Conservation (phyloP, 441 rosid species). For the Eruca vesicaria region DNA sequence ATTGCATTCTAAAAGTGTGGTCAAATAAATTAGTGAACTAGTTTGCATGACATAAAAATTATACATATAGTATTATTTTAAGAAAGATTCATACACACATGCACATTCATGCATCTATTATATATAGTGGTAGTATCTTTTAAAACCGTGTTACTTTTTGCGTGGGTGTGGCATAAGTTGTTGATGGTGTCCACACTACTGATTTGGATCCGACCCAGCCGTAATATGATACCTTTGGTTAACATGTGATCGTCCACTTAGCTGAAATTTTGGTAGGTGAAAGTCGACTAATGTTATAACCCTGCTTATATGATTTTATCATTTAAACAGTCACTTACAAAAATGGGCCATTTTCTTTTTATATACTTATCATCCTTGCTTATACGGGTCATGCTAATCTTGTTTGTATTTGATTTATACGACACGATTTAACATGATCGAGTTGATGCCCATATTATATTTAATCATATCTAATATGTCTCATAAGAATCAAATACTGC, state of each 20-base stretch:
- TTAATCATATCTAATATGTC: background rate
- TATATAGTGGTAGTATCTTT: background rate
- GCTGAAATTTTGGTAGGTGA: background rate
- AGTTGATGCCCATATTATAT: background rate
- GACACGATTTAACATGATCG: background rate
- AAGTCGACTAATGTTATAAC: background rate
- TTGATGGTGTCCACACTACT: slow-evolving; percentile 1
- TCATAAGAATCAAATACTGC: background rate
- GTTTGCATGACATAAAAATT: background rate
- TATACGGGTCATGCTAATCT: too few species aligned
- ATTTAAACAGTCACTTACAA: background rate
- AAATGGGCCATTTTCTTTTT: too few species aligned
- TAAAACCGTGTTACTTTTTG: slow-evolving; percentile 12
- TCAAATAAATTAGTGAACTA: slow-evolving; percentile 2
- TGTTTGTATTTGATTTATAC: background rate
- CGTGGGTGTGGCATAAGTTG: slow-evolving; percentile 1
- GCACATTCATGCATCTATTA: slow-evolving; percentile 3
- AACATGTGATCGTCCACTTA: background rate
- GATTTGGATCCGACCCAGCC: background rate
- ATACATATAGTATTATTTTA: background rate
- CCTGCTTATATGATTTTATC: background rate
- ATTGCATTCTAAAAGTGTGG: slow-evolving; percentile 2
- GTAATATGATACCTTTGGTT: background rate
- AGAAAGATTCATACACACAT: slow-evolving; percentile 1
- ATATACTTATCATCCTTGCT: too few species aligned